phyloP scores from a whole-genome alignment of 495 filamentous ascomycete genomes.

The Neurospora discreta region DNA sequence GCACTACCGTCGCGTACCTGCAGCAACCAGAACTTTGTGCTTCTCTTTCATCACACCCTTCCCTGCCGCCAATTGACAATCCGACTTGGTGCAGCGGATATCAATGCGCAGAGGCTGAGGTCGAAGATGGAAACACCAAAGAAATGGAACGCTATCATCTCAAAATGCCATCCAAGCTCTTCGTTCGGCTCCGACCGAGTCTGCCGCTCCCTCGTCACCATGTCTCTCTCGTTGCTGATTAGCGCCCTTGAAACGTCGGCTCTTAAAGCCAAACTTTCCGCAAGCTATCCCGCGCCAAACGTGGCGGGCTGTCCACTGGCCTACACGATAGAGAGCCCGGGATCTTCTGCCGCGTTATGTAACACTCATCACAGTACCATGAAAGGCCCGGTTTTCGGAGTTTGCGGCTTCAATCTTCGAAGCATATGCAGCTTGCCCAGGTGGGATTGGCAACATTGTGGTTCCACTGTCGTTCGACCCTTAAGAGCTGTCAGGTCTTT shows the following conservation, averaged over 20 bases:
- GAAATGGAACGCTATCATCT: background rate
- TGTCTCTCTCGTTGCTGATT: background rate
- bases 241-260: background rate
- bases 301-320: background rate
- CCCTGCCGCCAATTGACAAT: background rate
- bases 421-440: background rate
- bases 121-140: background rate
- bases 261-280: background rate
- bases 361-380: background rate
- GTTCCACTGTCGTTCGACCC: background rate
- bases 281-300: background rate
- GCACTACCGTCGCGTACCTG: background rate
- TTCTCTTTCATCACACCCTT: background rate
- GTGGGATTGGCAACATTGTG: background rate
- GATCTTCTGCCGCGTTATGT: background rate
- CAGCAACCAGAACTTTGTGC: background rate
- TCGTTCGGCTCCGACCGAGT: background rate
- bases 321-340: background rate
- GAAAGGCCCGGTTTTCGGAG: background rate
- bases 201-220: background rate
- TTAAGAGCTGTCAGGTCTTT: background rate
- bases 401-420: background rate
- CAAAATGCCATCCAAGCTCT: background rate
- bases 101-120: background rate
- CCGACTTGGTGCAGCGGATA: background rate